Percentiles rank a stretch among this genome's conserved stretches.
Evolutionary conservation across 139 green algal species (phyloP).

Genomic region (Volvox reticuliferus): DNA sequence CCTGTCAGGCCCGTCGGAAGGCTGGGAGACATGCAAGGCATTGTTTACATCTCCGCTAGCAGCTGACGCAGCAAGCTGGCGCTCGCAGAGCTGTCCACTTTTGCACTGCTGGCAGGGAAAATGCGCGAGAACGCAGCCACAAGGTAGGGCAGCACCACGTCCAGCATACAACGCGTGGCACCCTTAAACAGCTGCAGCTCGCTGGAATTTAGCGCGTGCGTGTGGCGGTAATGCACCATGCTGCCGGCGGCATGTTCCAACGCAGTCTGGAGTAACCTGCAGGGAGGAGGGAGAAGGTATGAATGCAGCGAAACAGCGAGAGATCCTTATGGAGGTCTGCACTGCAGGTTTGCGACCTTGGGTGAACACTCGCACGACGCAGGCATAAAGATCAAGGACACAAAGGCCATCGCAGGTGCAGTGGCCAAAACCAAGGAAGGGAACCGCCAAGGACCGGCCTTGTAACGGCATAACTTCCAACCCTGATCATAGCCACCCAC

Average conservation of each 20-base stretch:
- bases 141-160: slow-evolving; percentile 74
- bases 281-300: background rate
- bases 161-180: slow-evolving; percentile 49
- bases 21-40: no score
- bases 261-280: slow-evolving; percentile 69
- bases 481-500: background rate
- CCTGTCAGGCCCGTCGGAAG: no score
- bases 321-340: no score
- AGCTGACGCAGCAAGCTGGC: slow-evolving; percentile 38
- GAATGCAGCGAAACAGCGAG: no score
- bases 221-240: slow-evolving; percentile 75
- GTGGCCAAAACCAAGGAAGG: no score
- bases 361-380: no score
- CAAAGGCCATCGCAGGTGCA: no score
- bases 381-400: no score
- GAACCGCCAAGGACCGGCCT: no score
- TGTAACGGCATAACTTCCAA: no score
- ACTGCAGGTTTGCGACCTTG: no score
- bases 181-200: slow-evolving; percentile 67
- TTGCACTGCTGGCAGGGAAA: slow-evolving; percentile 57
- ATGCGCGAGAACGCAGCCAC: slow-evolving; percentile 70
- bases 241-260: slow-evolving; percentile 65
- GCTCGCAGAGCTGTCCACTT: slow-evolving; percentile 34
- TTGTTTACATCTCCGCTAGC: slow-evolving; percentile 41
- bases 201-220: slow-evolving; percentile 53